These are phyloP conservation scores for Pilatotrama ljubarskyi DNA, from an alignment of 768 basidiomycete species.

Conservation along the genomic window DNA sequence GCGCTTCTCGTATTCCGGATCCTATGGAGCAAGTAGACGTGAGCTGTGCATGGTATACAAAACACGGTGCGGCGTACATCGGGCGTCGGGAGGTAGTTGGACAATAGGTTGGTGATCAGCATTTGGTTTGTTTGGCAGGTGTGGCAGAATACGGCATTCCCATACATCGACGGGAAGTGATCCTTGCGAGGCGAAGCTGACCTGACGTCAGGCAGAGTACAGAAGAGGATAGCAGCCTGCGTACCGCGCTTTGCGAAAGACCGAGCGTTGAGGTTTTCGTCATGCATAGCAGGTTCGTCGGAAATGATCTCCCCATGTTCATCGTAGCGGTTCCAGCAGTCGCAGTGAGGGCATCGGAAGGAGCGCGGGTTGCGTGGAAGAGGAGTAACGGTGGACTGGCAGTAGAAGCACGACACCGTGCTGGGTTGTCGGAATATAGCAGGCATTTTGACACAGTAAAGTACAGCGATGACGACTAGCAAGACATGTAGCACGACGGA, in stretches of 20 bases:
- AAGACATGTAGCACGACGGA: background rate
- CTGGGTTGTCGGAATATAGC: constrained; percentile 55
- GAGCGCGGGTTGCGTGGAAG: constrained; percentile 50
- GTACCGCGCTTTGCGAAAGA: constrained; percentile 76
- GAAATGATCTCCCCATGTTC: constrained; percentile 74
- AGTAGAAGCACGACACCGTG: constrained; percentile 68
- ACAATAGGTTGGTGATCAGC: constrained; percentile 80
- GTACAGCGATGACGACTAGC: background rate
- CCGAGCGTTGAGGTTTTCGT: constrained; percentile 64
- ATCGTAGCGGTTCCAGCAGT: constrained; percentile 76
- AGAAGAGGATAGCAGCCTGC: constrained; percentile 18
- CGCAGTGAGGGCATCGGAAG: constrained; percentile 67
- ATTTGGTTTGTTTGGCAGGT: constrained; percentile 92
- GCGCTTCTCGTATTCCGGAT: constrained; percentile 67
- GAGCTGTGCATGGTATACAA: background rate
- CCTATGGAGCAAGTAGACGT: constrained; percentile 42
- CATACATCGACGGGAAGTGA: constrained; percentile 61
- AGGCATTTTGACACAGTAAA: constrained; percentile 23
- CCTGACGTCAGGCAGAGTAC: background rate
- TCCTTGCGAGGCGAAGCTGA: constrained; percentile 71
- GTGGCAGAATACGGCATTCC: constrained; percentile 74
- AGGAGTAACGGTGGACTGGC: constrained; percentile 47
- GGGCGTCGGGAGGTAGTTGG: constrained; percentile 84
- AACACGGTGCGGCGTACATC: constrained; percentile 48
- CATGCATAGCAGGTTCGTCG: constrained; percentile 87